A percentile compares a stretch with the other conserved stretches of the same genome.
phyloP scores from a whole-genome alignment of 176 grass and related monocot genomes.

The Hyparrhenia diplandra region DNA sequence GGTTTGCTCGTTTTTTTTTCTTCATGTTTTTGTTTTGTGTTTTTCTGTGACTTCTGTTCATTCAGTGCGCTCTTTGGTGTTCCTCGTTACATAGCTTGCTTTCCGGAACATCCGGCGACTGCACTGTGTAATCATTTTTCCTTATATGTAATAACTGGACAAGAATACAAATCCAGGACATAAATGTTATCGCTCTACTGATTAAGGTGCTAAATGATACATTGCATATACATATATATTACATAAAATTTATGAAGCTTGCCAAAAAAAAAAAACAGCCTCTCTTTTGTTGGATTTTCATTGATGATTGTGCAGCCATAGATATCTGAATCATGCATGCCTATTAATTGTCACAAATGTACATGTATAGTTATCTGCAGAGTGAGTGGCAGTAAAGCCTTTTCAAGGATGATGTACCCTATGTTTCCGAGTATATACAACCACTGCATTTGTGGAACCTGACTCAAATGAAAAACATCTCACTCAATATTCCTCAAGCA shows the following conservation, averaged over 20 bases:
- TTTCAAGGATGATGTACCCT: constrained; percentile 39
- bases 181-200: constrained; percentile 32
- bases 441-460: constrained; percentile 15
- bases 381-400: constrained; percentile 48
- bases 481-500: constrained; percentile 67
- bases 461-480: constrained; percentile 28
- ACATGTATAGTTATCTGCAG: constrained; percentile 63
- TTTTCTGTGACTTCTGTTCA: no score
- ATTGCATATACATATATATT: constrained; percentile 28
- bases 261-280: constrained; percentile 7
- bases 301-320: constrained; percentile 25
- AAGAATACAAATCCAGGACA: constrained; percentile 8
- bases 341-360: constrained; percentile 47
- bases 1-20: no score
- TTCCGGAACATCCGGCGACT: no score
- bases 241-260: constrained; percentile 34
- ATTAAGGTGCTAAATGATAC: constrained; percentile 31
- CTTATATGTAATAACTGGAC: background rate
- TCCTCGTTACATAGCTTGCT: no score
- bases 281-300: constrained; percentile 1
- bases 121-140: background rate
- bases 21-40: no score
- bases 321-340: constrained; percentile 36
- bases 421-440: constrained; percentile 72
- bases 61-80: no score